Base-by-base conservation (phyloP, 257 asterid genomes). In the Cordia subcordata region DNA sequence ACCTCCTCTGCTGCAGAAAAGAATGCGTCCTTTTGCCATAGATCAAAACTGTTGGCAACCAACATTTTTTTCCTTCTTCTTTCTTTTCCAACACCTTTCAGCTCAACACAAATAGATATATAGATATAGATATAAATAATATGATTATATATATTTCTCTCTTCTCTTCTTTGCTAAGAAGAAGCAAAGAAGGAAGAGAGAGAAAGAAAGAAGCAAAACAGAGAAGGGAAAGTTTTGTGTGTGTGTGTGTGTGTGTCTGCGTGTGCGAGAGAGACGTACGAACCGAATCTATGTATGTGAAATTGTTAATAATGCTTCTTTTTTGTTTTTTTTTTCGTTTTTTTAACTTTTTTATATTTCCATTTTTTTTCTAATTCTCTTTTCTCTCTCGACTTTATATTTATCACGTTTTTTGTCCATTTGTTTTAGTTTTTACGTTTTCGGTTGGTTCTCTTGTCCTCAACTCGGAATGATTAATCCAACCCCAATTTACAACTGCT, bases 1-100 rank as follows among this genome's bases (percentile, higher is more conserved):
- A 90, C 94, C 81, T 90, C 97, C 66, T 90, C 97, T 23, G 97
- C 97, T 27, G 97, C 96, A 54, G 88, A 78, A 60, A 87, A 90
- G 77, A 90, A 90, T 67, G 88, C 63, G 63, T 90, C 97, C 57
- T 82, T 90, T 66, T 81, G 96, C 96, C 97, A 90, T 72, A 86
- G 77, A 82, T 90, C 94, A 72, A 86, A 85, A 75, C 87, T 86
- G 61, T 81, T 79, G 8, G 86, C 88, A 62, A 86, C 96, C 92
- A 86, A 73, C 95, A 86, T 89, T 63, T 70, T n/a, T 44, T 55
- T 51, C 13, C 71, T 40, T 60, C 58, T 17, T 46, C 57, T 44
- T 14, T 10, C 15, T 14, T 42, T 42, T 8, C 15, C 47, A 42
- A 42, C 47, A 42, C 47, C 47, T 11, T 42, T 42, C 10, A 27